These are phyloP conservation scores for Neurospora sublineolata DNA, from an alignment of 495 filamentous ascomycete species.

Conservation along the genomic window DNA sequence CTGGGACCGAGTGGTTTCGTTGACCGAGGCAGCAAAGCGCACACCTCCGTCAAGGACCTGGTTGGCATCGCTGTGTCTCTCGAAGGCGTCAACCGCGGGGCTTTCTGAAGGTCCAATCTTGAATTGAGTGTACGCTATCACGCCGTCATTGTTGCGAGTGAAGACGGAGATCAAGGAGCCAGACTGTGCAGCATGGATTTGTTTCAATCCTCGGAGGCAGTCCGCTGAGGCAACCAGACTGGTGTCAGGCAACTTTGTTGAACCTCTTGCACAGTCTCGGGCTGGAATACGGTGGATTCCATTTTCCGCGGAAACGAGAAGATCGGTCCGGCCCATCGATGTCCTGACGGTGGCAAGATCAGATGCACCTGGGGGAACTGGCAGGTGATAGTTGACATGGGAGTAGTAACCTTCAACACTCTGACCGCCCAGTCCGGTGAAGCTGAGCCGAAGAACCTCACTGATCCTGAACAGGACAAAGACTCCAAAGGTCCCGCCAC, in stretches of 20 bases:
- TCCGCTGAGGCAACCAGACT: background rate
- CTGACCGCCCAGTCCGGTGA: background rate
- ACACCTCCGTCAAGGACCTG: background rate
- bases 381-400: background rate
- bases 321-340: background rate
- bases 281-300: background rate
- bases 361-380: background rate
- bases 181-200: background rate
- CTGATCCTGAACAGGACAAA: background rate
- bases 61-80: background rate
- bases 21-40: background rate
- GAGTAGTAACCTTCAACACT: background rate
- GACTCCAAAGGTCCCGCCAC: background rate
- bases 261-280: background rate
- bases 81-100: background rate
- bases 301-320: background rate
- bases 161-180: background rate
- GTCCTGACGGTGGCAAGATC: background rate
- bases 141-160: background rate
- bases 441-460: background rate
- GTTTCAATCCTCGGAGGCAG: background rate
- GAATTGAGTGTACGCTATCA: background rate
- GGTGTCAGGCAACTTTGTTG: background rate
- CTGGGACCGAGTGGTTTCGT: background rate
- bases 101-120: background rate